Percentiles rank a stretch among this genome's conserved stretches.
Conservation (phyloP, 331 rosid genomes). For the Erythrophleum ivorense region DNA sequence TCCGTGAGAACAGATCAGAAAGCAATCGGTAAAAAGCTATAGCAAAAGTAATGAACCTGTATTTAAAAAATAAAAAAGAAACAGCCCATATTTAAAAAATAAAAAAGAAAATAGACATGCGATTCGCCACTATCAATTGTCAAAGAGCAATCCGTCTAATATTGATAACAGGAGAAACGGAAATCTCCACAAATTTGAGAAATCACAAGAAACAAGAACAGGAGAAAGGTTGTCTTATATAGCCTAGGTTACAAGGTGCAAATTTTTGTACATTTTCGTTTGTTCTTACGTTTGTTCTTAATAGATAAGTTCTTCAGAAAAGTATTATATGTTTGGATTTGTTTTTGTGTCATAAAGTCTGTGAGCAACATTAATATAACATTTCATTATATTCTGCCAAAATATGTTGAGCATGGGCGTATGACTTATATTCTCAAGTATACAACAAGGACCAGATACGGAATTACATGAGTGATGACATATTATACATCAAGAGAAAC, state of each 20-base stretch:
- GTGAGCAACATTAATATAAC: background rate
- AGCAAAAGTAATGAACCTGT: background rate
- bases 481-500: background rate
- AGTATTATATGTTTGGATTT: background rate
- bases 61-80: background rate
- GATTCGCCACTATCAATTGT: slow-evolving; percentile 7
- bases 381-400: background rate
- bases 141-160: slow-evolving; percentile 17
- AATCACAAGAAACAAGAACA: background rate
- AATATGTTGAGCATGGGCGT: background rate
- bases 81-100: background rate
- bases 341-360: background rate
- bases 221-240: background rate
- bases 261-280: background rate
- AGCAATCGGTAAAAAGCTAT: background rate
- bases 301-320: background rate
- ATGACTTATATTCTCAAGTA: background rate
- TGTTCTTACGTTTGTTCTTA: background rate
- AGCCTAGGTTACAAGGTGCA: background rate
- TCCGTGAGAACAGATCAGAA: background rate
- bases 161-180: background rate
- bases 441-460: background rate
- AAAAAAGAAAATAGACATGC: background rate
- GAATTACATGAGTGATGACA: too few species aligned
- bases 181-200: background rate